Percentiles rank a stretch among this genome's conserved stretches.
phyloP scores from a whole-genome alignment of 2,329 filamentous ascomycete genomes.

The Claviceps maximensis region DNA sequence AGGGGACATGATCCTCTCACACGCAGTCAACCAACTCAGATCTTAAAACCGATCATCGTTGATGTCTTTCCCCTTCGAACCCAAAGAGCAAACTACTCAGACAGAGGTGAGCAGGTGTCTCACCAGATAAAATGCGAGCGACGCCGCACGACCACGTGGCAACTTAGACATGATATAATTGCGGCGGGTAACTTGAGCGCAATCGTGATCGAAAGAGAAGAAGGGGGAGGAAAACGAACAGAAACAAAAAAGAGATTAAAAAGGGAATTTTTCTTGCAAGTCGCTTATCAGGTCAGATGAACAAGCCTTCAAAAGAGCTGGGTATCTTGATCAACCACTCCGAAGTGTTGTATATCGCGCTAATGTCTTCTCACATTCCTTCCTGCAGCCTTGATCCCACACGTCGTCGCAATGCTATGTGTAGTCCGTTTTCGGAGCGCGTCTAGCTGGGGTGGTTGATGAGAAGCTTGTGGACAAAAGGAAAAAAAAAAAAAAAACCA shows the following conservation, averaged over 20 bases:
- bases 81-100: background rate
- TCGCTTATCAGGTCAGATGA: constrained; percentile 16
- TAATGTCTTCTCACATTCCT: background rate
- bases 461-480: background rate
- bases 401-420: constrained; percentile 1
- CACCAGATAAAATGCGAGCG: background rate
- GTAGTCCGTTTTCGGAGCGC: background rate
- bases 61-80: background rate
- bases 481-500: background rate
- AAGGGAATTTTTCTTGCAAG: background rate
- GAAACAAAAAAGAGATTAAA: background rate
- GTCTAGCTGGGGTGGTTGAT: background rate
- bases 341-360: constrained; percentile 11
- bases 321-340: constrained; percentile 26
- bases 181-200: background rate
- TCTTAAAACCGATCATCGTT: background rate
- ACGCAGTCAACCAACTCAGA: background rate
- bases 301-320: constrained; percentile 24
- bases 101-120: background rate
- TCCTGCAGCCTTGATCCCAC: constrained; percentile 1
- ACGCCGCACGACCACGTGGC: background rate
- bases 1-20: background rate
- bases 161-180: background rate
- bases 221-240: constrained; percentile 3
- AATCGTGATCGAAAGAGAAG: constrained; percentile 8